Percentiles rank a stretch among this genome's conserved stretches.
phyloP scores from a whole-genome alignment of 1,284 basidiomycete species.

The Ustilago esculenta region DNA sequence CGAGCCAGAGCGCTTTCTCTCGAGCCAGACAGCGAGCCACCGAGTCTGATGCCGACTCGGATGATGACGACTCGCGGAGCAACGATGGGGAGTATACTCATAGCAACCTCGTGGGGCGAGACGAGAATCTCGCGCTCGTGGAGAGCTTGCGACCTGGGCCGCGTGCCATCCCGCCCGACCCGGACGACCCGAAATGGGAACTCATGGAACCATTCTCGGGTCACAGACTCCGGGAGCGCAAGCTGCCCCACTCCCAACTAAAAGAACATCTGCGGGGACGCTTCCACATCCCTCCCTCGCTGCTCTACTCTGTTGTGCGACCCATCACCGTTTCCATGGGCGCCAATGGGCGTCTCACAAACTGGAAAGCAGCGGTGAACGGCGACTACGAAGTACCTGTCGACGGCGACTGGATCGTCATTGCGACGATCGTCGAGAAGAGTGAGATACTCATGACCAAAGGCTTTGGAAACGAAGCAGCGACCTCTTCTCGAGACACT shows the following conservation, averaged over 20 bases:
- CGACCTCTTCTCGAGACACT: not conserved
- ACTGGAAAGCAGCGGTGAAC: slow-evolving; percentile 11
- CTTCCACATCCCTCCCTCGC: slow-evolving; percentile 85
- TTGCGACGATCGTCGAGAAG: slow-evolving; percentile 87
- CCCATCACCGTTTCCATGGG: not conserved
- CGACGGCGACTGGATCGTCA: slow-evolving; percentile 87
- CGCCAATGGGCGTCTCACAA: not conserved
- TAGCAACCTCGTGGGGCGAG: not conserved
- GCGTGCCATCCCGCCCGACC: slow-evolving; percentile 19
- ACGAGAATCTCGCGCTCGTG: slow-evolving; percentile 28
- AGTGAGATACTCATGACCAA: slow-evolving; percentile 75
- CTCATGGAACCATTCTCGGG: slow-evolving; percentile 43
- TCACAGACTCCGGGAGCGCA: slow-evolving; percentile 78
- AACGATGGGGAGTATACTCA: not conserved
- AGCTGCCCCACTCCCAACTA: slow-evolving; percentile 78
- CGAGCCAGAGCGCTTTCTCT: slow-evolving; percentile 13
- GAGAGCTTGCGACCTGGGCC: slow-evolving; percentile 29
- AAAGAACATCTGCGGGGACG: slow-evolving; percentile 84
- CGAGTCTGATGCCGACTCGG: not conserved
- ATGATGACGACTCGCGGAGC: not conserved
- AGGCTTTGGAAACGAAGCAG: slow-evolving; percentile 19
- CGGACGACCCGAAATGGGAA: slow-evolving; percentile 42
- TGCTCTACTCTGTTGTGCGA: slow-evolving; percentile 76
- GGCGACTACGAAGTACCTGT: slow-evolving; percentile 86
- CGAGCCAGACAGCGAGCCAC: slow-evolving; percentile 8